phyloP scores from a whole-genome alignment of 1,284 basidiomycete genomes.

The Tylopilus orsonianus region DNA sequence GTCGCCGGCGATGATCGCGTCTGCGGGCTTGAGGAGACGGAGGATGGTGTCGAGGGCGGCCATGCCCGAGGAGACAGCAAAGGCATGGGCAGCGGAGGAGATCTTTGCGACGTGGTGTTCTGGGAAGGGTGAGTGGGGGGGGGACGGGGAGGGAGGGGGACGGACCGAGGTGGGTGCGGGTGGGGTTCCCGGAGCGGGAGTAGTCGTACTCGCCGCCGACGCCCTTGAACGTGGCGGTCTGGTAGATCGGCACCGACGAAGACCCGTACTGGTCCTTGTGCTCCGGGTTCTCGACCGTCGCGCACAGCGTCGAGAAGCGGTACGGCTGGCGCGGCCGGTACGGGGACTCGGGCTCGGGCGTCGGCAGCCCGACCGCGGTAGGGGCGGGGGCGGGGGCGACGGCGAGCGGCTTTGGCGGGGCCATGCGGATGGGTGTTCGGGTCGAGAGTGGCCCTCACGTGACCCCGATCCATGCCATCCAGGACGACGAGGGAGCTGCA shows the following conservation, averaged over 20 bases:
- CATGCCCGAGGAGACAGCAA: conserved; percentile 96
- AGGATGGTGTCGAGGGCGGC: conserved; percentile 96
- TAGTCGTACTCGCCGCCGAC: conserved; percentile 92
- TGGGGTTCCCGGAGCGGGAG: conserved; percentile 94
- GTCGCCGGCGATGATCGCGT: conserved; percentile 95
- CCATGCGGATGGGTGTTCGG: not conserved
- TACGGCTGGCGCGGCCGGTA: conserved; percentile 66
- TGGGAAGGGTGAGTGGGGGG: conserved; percentile 33
- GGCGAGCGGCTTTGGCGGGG: conserved; percentile 8
- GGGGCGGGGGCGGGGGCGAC: too few relatives aligned
- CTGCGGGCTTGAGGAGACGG: conserved; percentile 89
- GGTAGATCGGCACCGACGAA: conserved; percentile 95
- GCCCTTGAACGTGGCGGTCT: conserved; percentile 98
- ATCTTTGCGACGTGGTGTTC: conserved; percentile 96
- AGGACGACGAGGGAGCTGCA: conserved; percentile 44
- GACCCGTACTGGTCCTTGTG: conserved; percentile 97
- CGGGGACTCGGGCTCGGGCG: conserved; percentile 77
- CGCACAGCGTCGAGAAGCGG: conserved; percentile 83
- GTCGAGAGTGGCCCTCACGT: conserved; percentile 21
- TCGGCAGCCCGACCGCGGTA: conserved; percentile 56
- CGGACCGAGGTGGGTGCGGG: conserved; percentile 89
- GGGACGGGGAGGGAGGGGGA: conserved; percentile 5
- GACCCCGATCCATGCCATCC: conserved; percentile 22
- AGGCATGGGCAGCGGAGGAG: conserved; percentile 85
- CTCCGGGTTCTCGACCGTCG: conserved; percentile 84